Conservation (phyloP, 2,329 filamentous ascomycete genomes). For the Zymoseptoria tritici region DNA sequence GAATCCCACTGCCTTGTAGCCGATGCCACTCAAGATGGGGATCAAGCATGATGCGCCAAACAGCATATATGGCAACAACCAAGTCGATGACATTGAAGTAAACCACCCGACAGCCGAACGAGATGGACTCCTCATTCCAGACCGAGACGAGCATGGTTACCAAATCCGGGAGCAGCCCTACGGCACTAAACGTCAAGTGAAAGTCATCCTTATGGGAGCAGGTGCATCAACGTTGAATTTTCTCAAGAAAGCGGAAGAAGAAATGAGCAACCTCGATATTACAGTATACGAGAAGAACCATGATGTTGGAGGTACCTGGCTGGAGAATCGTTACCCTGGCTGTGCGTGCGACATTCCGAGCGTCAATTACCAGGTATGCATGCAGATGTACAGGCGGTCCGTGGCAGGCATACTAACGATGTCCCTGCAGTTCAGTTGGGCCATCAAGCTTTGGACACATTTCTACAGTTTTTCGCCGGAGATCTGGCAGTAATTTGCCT, state of each 20-base stretch:
- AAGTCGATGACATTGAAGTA: slow-evolving; percentile 19
- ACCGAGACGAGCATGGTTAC: slow-evolving; percentile 36
- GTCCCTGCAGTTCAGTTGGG: slow-evolving; percentile 41
- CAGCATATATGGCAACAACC: slow-evolving; percentile 15
- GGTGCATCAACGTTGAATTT: slow-evolving; percentile 38
- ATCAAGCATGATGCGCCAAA: slow-evolving; percentile 20
- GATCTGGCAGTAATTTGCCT: too few relatives aligned
- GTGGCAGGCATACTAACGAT: background rate
- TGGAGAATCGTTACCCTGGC: slow-evolving; percentile 33
- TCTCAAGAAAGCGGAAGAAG: slow-evolving; percentile 38
- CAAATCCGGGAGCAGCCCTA: slow-evolving; percentile 37
- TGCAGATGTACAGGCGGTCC: background rate
- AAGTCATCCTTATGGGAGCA: slow-evolving; percentile 38
- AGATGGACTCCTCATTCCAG: slow-evolving; percentile 29
- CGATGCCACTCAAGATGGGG: slow-evolving; percentile 8
- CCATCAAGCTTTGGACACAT: slow-evolving; percentile 42
- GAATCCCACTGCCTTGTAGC: background rate
- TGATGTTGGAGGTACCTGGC: slow-evolving; percentile 32
- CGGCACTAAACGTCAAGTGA: slow-evolving; percentile 35
- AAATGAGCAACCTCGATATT: slow-evolving; percentile 35
- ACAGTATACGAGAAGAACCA: slow-evolving; percentile 33
- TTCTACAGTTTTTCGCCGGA: slow-evolving; percentile 33
- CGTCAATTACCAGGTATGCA: slow-evolving; percentile 34
- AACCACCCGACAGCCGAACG: slow-evolving; percentile 23
- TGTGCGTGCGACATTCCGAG: slow-evolving; percentile 42